Base-by-base conservation (phyloP, 345 rosid genomes). In the Carallia brachiata region DNA sequence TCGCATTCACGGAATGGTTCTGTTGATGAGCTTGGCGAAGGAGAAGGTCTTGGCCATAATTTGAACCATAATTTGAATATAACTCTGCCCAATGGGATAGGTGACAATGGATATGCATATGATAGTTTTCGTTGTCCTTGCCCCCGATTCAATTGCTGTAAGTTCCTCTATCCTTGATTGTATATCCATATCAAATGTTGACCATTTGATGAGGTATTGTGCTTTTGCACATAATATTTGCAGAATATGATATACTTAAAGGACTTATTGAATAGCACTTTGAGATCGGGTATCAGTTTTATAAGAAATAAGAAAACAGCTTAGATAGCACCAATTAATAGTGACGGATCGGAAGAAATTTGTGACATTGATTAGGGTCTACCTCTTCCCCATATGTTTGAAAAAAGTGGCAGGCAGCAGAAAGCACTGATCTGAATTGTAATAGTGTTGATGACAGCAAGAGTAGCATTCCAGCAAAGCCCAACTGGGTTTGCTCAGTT, bases 121-220 rank as follows among this genome's bases (percentile, higher is more conserved):
- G 87, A 63, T 88, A 27, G 88, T 93, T 73, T 71, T 91, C 18
- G 96, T 88, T 62, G 77, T 81, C 67, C 77, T 81, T 67, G 98
- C 96, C 73, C 97, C 85, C 78, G 97, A 93, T 78, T 89, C 98
- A 7, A 93, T 91, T 55, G 94, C 96, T 55, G 96, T 93, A 85
- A 89, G 98, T 84, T 66, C 61, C 61, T 9, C 54, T 68, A n/a
- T 17, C 28, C 53, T 50, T 37, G 6, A 44, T 66, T 31, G 62
- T 6, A 61, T 52, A 47, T 27, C 71, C 58, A 58, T 28, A 2
- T 54, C 50, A 32, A 62, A 13, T 52, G 15, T 6, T 54, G 6
- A n/a, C 36, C 47, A 40, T 36, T 8, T 47, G 31, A 30, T 12
- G 36, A 54, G 39, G 36, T 23, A 52, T 36, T 52, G 36, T 19